Conservation (phyloP, 352 stramenopile genomes). For the Globisporangium barbulae region DNA sequence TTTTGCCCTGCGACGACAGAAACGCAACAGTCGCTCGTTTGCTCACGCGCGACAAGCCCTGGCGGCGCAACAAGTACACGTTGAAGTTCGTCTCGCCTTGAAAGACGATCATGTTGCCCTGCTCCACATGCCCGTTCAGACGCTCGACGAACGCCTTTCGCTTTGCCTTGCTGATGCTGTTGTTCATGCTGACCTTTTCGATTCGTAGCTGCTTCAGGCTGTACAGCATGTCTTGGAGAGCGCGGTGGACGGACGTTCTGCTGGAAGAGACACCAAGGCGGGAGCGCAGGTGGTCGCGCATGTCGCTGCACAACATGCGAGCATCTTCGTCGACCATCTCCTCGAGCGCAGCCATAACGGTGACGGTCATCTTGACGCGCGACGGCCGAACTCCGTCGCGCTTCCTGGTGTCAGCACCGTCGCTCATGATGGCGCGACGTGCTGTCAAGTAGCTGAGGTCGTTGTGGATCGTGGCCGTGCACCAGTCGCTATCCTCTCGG, state of each 20-base stretch:
- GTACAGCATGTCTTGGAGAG: not conserved
- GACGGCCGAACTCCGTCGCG: no score
- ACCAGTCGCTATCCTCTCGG: no score
- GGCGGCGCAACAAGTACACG: not conserved
- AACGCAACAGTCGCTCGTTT: not conserved
- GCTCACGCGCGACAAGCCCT: no score
- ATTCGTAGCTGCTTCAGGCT: not conserved
- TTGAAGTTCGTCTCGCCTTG: not conserved
- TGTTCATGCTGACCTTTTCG: not conserved
- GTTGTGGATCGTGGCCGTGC: no score
- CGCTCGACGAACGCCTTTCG: not conserved
- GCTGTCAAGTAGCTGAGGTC: no score
- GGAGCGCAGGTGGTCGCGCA: not conserved
- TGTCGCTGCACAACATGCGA: no score
- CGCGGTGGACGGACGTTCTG: not conserved
- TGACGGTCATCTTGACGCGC: no score
- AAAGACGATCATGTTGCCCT: not conserved
- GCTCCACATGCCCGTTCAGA: not conserved
- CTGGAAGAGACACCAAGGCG: not conserved
- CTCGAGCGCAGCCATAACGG: no score
- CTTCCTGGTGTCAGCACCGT: no score
- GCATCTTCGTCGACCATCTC: no score
- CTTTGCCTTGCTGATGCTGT: not conserved
- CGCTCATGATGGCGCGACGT: no score
- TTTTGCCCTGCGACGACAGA: no score